Evolutionary conservation across 495 filamentous ascomycete genomes (phyloP), one percentile per base, ranked within the genome.

Genomic region (Penicillium desertorum): DNA sequence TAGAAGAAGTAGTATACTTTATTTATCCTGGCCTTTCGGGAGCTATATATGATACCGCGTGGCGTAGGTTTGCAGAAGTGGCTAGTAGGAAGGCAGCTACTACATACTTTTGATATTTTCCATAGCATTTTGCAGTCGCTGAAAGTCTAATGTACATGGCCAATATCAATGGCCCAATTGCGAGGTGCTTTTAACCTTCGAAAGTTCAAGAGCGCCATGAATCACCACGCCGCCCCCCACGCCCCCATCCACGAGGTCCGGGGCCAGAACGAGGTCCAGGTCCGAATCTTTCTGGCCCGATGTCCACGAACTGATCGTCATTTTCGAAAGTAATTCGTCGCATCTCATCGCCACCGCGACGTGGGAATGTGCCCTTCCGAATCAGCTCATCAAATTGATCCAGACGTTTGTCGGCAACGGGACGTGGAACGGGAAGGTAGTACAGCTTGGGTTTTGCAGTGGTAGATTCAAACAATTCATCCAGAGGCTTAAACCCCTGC

Each of bases 311-410:
- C 0, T 69, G 44, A 57, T 86, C 83, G 1, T 78, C 81, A 54
- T 88, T 78, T 73, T 95, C 89, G 64, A 96, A 96, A 0, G 85
- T 87, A 68, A 88, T 93, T 30, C 89, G 79, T 48, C 88, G 82
- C 69, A 85, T 85, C 23, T 90, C 83, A 42, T 84, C 83, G 37
- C 83, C 84, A 27, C 83, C 74, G 68, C 77, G 62, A 43, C 74
- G 67, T 58, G 67, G 58, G 59, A 71, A 67, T 64, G 75, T 43
- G 62, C 80, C 64, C 73, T 83, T 77, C 25, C 54, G 70, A 57
- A 63, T 76, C 74, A 80, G 67, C 60, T 67, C 71, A 57, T 75
- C 81, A 57, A 96, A 82, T 44, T 79, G 79, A 46, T 86, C 84
- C 19, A 92, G 74, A n/a, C 92, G 84, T 46, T 79, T 78, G 44